These are phyloP conservation scores for Protostelium mycophagum DNA, from an alignment of 78 protist genomes.

Conservation along the genomic window DNA sequence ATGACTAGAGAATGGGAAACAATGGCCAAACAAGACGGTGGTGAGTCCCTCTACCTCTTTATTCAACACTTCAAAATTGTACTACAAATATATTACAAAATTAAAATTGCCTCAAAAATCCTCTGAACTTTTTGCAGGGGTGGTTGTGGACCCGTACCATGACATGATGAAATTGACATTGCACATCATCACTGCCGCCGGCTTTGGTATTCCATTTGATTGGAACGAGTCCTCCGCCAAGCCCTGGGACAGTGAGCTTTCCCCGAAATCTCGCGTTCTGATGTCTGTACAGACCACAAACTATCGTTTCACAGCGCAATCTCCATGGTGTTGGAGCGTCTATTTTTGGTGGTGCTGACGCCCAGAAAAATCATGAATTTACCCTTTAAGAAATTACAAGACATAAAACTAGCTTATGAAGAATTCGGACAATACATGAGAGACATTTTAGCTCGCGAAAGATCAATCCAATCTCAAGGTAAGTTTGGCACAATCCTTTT, in stretches of 20 bases:
- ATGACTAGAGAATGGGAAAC: not conserved
- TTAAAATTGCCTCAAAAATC: not conserved
- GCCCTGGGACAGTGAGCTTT: not conserved
- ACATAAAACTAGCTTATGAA: not conserved
- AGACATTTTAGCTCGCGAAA: not conserved
- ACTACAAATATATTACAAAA: not conserved
- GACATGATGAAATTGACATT: not conserved
- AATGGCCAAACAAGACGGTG: not conserved
- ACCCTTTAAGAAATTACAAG: not conserved
- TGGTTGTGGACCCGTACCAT: too few relatives aligned
- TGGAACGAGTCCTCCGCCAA: not conserved
- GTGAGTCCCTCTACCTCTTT: too few relatives aligned
- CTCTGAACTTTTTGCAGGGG: not conserved
- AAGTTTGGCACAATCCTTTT: not conserved
- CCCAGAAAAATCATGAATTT: not conserved
- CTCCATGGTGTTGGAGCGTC: not conserved
- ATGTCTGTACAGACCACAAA: not conserved
- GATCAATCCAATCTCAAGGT: not conserved
- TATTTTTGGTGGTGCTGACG: not conserved
- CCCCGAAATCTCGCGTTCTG: not conserved
- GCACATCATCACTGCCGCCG: not conserved
- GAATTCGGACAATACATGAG: not conserved
- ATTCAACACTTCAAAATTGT: not conserved
- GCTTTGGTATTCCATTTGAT: not conserved
- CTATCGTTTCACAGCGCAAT: not conserved